phyloP scores from a whole-genome alignment of 1,284 basidiomycete genomes.

The Entoloma clypeatum region DNA sequence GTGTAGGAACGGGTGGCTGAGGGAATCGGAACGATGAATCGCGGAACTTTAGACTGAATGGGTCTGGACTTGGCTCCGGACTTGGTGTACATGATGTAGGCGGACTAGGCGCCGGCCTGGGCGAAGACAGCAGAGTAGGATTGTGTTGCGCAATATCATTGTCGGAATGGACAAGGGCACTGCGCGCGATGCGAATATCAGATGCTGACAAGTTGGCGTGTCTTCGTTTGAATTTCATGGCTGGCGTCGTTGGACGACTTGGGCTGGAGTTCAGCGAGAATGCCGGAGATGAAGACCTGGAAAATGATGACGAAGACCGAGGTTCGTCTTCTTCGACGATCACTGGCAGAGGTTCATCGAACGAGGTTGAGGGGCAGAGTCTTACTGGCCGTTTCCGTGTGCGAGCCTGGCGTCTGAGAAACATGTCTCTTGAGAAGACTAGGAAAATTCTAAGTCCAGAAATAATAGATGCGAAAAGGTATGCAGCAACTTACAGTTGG shows the following conservation, averaged over 20 bases:
- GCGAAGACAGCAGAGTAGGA: slow-evolving; percentile 22
- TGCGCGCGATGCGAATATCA: slow-evolving; percentile 27
- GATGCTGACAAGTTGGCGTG: slow-evolving; percentile 29
- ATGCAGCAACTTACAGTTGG: slow-evolving; percentile 25
- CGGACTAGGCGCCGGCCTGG: slow-evolving; percentile 29
- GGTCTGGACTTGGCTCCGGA: slow-evolving; percentile 28
- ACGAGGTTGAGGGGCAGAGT: slow-evolving; percentile 17
- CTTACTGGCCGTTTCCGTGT: slow-evolving; percentile 21
- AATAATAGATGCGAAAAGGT: not conserved
- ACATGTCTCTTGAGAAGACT: slow-evolving; percentile 30
- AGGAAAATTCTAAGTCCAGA: slow-evolving; percentile 4
- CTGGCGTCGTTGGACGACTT: slow-evolving; percentile 13
- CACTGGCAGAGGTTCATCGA: slow-evolving; percentile 28
- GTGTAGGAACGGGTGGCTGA: slow-evolving; percentile 31
- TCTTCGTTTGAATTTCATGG: slow-evolving; percentile 27
- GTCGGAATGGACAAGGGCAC: slow-evolving; percentile 20
- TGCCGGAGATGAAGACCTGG: slow-evolving; percentile 24
- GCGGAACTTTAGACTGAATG: slow-evolving; percentile 32
- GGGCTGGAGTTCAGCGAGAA: slow-evolving; percentile 17
- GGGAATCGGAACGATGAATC: slow-evolving; percentile 34
- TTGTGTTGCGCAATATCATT: slow-evolving; percentile 21
- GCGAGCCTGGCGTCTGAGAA: slow-evolving; percentile 30
- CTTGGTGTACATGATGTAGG: slow-evolving; percentile 16
- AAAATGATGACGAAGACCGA: slow-evolving; percentile 22
- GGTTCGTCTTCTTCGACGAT: slow-evolving; percentile 35